A percentile compares a stretch with the other conserved stretches of the same genome.
Conservation (phyloP, 78 protist species). For the Monosiga brevicollis region DNA sequence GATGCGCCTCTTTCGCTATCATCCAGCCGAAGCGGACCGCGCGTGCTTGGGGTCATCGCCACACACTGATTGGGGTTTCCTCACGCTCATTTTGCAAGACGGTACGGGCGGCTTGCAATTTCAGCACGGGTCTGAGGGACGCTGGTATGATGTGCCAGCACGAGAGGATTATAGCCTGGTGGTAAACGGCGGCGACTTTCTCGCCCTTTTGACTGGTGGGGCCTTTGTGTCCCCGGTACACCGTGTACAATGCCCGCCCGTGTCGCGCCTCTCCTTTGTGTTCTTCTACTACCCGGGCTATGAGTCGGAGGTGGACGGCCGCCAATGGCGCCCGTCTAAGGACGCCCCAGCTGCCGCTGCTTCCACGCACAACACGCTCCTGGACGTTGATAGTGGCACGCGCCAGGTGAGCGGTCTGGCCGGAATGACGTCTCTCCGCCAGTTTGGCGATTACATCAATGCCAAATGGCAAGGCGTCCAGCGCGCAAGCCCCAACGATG, state of each 20-base stretch:
- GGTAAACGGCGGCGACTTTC: neutral
- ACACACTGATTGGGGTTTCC: neutral
- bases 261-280: neutral
- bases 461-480: too few species aligned
- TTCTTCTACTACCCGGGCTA: neutral
- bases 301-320: neutral
- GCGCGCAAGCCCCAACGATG: too few species aligned
- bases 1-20: neutral
- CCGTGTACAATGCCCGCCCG: neutral
- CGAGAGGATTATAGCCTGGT: neutral
- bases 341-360: too few species aligned
- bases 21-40: neutral
- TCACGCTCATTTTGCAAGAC: neutral
- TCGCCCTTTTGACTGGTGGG: neutral
- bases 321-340: neutral
- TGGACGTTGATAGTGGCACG: too few species aligned
- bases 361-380: neutral
- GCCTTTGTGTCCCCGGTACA: neutral
- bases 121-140: neutral
- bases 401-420: too few species aligned
- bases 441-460: too few species aligned
- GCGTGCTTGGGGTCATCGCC: neutral
- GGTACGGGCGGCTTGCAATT: neutral
- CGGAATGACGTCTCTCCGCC: too few species aligned
- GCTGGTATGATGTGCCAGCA: neutral